Evolutionary conservation across 257 asterid genomes (phyloP), one percentile per base, ranked within the genome.

Genomic region (Jacaranda copaia): DNA sequence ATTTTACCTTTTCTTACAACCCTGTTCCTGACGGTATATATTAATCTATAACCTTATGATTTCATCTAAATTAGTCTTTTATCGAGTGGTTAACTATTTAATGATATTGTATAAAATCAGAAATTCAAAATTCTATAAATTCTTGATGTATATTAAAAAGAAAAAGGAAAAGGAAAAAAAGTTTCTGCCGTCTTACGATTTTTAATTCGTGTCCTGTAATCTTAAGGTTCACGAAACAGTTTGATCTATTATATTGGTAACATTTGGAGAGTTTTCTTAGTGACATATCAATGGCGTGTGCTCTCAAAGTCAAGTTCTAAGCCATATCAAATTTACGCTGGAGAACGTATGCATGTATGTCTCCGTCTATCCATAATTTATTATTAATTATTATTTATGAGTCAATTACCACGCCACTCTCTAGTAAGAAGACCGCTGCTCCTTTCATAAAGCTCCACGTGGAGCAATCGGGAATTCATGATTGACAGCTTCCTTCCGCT

Each of bases 401-500:
- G 39, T 74, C 68, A 58, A 74, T 38, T 56, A 0, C 8, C 36
- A 68, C 46, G 60, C 73, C 45, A 35, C 43, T 14, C 70, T 10
- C 62, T 14, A 40, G 61, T 76, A 65, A 51, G 70, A 65, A 71
- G 81, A 66, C 76, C 43, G 19, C 57, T 68, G 73, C n/a, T 46
- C 11, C 39, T 4, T 6, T 63, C 14, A 38, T 16, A 58, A 70
- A 48, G 36, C 86, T 70, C 83, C 86, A 82, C 74, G 56, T 69
- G 86, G 86, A 82, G 86, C 75, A 25, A 63, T 74, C 3, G 18
- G 55, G 70, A 18, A 18, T 43, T 13, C 55, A 9, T 14, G 3
- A 49, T 69, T 69, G 81, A 78, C 58, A 46, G 64, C 19, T 62
- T 75, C 70, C 13, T 76, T 55, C 32, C 8, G 60, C 73, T 51